Conservation (phyloP, 2,329 filamentous ascomycete genomes). For the Cladosporium sp. region DNA sequence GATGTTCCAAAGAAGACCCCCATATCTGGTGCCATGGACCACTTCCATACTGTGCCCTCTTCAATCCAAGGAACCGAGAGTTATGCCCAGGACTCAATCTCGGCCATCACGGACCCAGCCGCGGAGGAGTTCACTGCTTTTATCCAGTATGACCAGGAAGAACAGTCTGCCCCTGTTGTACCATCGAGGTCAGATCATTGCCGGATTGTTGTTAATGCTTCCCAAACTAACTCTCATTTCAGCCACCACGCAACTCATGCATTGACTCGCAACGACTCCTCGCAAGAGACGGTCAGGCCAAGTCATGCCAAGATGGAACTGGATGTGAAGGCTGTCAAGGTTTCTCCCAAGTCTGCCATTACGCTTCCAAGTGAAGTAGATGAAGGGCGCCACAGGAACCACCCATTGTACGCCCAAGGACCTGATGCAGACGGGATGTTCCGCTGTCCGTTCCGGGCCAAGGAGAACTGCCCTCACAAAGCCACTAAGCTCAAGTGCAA, state of each 20-base stretch:
- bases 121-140: constrained; percentile 24
- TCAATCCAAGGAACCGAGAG: constrained; percentile 1
- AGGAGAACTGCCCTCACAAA: constrained; percentile 76
- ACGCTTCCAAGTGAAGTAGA: constrained; percentile 19
- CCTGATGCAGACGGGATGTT: constrained; percentile 73
- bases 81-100: constrained; percentile 7
- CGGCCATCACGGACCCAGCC: constrained; percentile 14
- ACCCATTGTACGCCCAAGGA: constrained; percentile 65
- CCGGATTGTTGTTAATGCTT: background rate
- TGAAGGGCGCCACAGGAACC: constrained; percentile 40
- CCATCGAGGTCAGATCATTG: constrained; percentile 22
- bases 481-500: constrained; percentile 97
- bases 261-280: background rate
- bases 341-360: constrained; percentile 6
- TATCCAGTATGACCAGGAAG: constrained; percentile 28
- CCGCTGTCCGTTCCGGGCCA: constrained; percentile 82
- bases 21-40: constrained; percentile 3
- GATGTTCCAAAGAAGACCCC: constrained; percentile 2
- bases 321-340: constrained; percentile 9
- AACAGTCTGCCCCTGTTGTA: background rate
- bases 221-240: constrained; percentile 16
- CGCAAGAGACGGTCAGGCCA: background rate
- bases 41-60: constrained; percentile 1
- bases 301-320: background rate
- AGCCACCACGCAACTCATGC: constrained; percentile 16